phyloP scores from a whole-genome alignment of 768 basidiomycete species.

The Holtermannia corniformis region DNA sequence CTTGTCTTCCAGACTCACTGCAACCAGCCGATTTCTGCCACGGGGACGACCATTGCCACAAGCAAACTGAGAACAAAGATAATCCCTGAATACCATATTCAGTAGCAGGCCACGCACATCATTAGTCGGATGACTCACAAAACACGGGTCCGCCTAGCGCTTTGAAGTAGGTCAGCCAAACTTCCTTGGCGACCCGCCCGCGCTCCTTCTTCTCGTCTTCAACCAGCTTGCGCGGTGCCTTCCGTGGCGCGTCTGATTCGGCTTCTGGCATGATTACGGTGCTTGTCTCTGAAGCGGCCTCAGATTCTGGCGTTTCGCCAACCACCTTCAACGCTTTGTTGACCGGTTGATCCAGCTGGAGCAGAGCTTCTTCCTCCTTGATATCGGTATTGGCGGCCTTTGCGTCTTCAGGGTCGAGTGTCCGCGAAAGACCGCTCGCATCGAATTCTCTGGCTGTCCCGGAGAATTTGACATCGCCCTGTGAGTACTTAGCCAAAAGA shows the following conservation, averaged over 20 bases:
- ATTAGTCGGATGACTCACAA: slow-evolving; percentile 6
- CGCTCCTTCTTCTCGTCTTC: slow-evolving; percentile 65
- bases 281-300: neutral
- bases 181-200: slow-evolving; percentile 56
- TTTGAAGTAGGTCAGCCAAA: slow-evolving; percentile 56
- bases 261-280: slow-evolving; percentile 2
- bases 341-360: slow-evolving; percentile 9
- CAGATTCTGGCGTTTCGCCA: neutral
- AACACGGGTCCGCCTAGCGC: slow-evolving; percentile 31
- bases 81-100: slow-evolving; percentile 47
- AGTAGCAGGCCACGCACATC: too few relatives aligned
- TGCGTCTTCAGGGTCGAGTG: slow-evolving; percentile 54
- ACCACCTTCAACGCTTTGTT: slow-evolving; percentile 15
- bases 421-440: slow-evolving; percentile 56
- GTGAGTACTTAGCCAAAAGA: too few relatives aligned
- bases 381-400: slow-evolving; percentile 9
- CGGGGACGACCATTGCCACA: slow-evolving; percentile 54
- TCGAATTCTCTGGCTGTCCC: slow-evolving; percentile 60
- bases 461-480: slow-evolving; percentile 66
- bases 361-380: slow-evolving; percentile 18
- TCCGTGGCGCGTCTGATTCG: slow-evolving; percentile 44
- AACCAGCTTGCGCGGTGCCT: slow-evolving; percentile 66
- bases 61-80: slow-evolving; percentile 50
- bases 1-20: slow-evolving; percentile 21
- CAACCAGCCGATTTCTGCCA: slow-evolving; percentile 63